phyloP scores from a whole-genome alignment of 2,329 filamentous ascomycete species.

The Xylaria sp. region DNA sequence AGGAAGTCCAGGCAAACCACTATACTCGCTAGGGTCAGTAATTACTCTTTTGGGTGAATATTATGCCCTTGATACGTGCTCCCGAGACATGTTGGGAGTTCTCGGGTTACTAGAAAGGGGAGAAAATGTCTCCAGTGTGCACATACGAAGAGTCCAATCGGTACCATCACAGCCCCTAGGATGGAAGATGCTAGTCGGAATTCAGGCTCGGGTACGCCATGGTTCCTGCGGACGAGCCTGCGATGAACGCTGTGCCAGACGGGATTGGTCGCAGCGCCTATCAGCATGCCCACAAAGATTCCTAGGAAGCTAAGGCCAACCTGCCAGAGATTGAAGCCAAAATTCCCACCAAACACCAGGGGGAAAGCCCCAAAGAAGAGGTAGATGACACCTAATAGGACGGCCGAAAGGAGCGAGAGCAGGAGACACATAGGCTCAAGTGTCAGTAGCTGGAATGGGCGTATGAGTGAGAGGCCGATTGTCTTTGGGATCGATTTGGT shows the following conservation, averaged over 20 bases:
- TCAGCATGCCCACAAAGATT: conserved; percentile 73
- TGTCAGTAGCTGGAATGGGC: conserved; percentile 82
- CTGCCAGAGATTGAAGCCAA: conserved; percentile 83
- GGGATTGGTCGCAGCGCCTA: conserved; percentile 70
- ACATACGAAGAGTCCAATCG: conserved; percentile 84
- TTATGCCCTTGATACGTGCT: too few species aligned
- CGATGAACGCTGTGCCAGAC: conserved; percentile 71
- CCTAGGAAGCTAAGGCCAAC: conserved; percentile 82
- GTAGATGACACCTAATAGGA: conserved; percentile 88
- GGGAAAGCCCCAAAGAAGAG: conserved; percentile 92
- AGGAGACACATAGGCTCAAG: conserved; percentile 87
- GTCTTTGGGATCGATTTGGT: conserved; percentile 73
- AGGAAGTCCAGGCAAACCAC: conserved; percentile 88
- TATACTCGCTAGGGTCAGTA: too few species aligned
- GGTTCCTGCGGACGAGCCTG: conserved; percentile 62
- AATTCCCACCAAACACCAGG: conserved; percentile 77
- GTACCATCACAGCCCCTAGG: conserved; percentile 78
- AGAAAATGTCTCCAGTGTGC: too few species aligned
- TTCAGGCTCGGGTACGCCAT: conserved; percentile 80
- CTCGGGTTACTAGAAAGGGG: too few species aligned
- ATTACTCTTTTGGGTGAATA: too few species aligned
- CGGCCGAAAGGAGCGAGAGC: conserved; percentile 83
- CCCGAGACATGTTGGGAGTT: too few species aligned
- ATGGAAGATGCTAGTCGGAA: conserved; percentile 83
- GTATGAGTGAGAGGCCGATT: conserved; percentile 66